Base-by-base conservation (phyloP, 2,329 filamentous ascomycete species). In the Penicillium sp. region DNA sequence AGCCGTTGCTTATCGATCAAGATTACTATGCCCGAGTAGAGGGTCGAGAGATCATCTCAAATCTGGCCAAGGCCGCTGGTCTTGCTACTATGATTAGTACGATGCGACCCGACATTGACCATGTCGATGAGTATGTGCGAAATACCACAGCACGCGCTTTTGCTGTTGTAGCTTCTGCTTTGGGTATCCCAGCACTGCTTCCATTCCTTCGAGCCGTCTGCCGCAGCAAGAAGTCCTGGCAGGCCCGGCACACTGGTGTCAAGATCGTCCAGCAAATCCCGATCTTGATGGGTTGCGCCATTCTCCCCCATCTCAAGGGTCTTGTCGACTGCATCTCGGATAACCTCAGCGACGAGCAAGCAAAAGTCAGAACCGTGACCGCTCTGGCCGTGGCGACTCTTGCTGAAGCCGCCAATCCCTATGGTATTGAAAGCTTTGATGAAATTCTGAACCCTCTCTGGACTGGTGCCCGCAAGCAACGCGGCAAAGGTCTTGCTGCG, bases 241-340 rank as follows among this genome's bases (percentile, higher is more conserved):
- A 96, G 62, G 92, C 92, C 36, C 77, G 92, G 45, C 92, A 98
- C 63, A 98, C 92, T 2, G 92, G 92, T 69, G 92, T 98, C 50
- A 98, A 98, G 73, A 98, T 98, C 60, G 85, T 98, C 11, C 92
- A 98, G 64, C 92, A 98, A 61, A 96, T 98, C 55, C 90, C 92
- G 14, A 98, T 98, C 52, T 71, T 98, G 4, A 98, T 98, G 92
- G 92, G 92, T 17, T 98, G 92, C 61, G 92, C 92, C 30, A 86
- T 98, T 35, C 71, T 98, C 16, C 92, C 92, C 22, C 90, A 98
- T 65, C 74, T 98, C 36, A 96, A 95, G 65, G 90, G 90, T 3
- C 72, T 98, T 8, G 92, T 98, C 6, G 92, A 96, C 53, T 96
- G 90, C 63, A 95, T 98, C 58, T 87, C 84, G 10, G 87, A 90